Evolutionary conservation across 495 filamentous ascomycete genomes (phyloP).

Genomic region (Aspergillus conjunctus): DNA sequence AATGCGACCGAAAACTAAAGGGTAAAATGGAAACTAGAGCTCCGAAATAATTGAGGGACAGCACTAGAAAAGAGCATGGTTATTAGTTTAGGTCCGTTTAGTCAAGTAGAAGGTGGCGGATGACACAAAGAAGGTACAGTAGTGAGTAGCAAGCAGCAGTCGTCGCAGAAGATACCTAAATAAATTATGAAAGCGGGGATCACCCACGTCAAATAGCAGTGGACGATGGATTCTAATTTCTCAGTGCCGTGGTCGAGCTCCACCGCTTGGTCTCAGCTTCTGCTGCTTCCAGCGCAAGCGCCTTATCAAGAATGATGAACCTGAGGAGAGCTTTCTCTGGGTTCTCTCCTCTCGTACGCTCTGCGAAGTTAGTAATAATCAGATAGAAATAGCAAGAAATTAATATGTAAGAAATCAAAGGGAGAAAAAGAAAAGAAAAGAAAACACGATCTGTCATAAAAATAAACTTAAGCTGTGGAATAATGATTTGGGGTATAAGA

Average conservation of each 20-base stretch:
- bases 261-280: constrained; percentile 24
- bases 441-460: background rate
- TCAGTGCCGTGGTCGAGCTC: constrained; percentile 41
- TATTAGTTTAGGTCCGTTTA: constrained; percentile 7
- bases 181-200: constrained; percentile 30
- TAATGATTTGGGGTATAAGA: background rate
- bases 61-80: constrained; percentile 16
- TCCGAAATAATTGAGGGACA: constrained; percentile 14
- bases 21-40: constrained; percentile 23
- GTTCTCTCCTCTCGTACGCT: background rate
- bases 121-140: constrained; percentile 17
- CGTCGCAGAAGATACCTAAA: background rate
- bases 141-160: background rate
- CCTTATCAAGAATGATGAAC: constrained; percentile 13
- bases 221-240: constrained; percentile 14
- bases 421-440: background rate
- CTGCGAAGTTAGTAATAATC: background rate
- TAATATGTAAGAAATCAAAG: background rate
- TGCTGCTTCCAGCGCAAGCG: constrained; percentile 3
- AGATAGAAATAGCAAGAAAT: background rate
- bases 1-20: constrained; percentile 25
- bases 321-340: constrained; percentile 9
- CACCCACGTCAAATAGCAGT: constrained; percentile 39
- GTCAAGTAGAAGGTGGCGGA: constrained; percentile 8
- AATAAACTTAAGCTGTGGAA: background rate